Evolutionary conservation across 805 yeast species (phyloP), one percentile per base, ranked within the genome.

Genomic region (Starmerella asiatica): DNA sequence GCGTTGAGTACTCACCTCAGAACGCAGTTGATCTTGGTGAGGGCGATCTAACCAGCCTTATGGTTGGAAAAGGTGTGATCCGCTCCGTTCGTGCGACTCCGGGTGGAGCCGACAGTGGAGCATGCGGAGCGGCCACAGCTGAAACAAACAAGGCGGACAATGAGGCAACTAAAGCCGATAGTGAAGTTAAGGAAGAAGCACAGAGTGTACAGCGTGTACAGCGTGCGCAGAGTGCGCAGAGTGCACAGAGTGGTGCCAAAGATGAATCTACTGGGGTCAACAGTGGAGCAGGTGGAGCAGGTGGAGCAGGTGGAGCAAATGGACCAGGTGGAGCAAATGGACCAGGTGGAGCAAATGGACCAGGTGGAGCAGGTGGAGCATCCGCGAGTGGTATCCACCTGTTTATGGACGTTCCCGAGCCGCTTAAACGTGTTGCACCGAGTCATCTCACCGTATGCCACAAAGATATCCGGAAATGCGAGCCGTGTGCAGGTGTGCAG

Each of bases 51-150:
- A 27, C 47, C 5, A 43, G 48, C 34, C 42, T 43, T 16, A 50
- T 49, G 53, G 49, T 47, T 4, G 54, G 54, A 16, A 42, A 44
- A 7, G 54, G 54, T 4, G 52, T 45, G 12, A 34, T 40, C 16
- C 34, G 49, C 2, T 37, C 49, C 14, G 23, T 36, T 4, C 18
- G 26, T 19, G 48, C 50, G 12, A 23, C 34, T 6, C 20, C 28
- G 26, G 29, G 24, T 24, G 26, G 24, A 14, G 5, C 24, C 17
- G 14, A 20, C 23, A n/a, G n/a, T n/a, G n/a, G n/a, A n/a, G n/a
- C n/a, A n/a, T 7, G 15, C 15, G 31, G 8, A 12, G 31, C 8
- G 16, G 8, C 7, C 16, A 16, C 26, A 29, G 20, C n/a, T 4
- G 21, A 16, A 21, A 7, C 9, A 20, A 34, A 12, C 20, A 18